Base-by-base conservation (phyloP, 345 rosid genomes). In the Euphorbia peplus region DNA sequence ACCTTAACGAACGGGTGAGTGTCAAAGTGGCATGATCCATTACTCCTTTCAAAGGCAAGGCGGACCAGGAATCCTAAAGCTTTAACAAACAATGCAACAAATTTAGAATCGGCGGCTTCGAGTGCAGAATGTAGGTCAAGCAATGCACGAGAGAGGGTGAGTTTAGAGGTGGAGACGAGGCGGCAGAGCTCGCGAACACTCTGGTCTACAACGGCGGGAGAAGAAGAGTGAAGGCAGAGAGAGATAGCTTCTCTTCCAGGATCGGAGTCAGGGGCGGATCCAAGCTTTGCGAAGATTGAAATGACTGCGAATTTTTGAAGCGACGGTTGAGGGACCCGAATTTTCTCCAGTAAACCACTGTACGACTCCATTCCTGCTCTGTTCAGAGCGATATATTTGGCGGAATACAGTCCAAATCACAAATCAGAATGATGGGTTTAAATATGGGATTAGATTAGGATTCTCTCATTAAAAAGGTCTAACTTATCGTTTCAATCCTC, bases 111-210 rank as follows among this genome's bases (percentile, higher is more conserved):
- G 69, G 92, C 79, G 18, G 84, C 98, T 78, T 93, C 97, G 66
- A 93, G 88, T 18, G 97, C 84, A 13, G 97, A 87, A 70, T 87
- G 98, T 55, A 90, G 93, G 80, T 89, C 96, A 70, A 89, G n/a
- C 68, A 93, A 74, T 1, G 85, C 90, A 59, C 81, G 79, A 48
- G 92, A 71, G 54, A 84, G 63, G 58, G 89, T 87, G 47, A 86
- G 28, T 58, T 63, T 77, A 57, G 87, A 83, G 77, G 86, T 90
- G 21, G 74, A 77, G 57, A 90, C 90, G 66, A 93, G 85, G 53
- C 88, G 87, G 78, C 97, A 93, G 48, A 90, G 79, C 84, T 93
- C 98, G 64, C 92, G 92, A 75, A 87, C 93, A 15, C 97, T 76
- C 69, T 93, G 97, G 78, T 93, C 98, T 70, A 85, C 92, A 41